Evolutionary conservation across 306 rosid species (phyloP).

Genomic region (Cajanus cajan): DNA sequence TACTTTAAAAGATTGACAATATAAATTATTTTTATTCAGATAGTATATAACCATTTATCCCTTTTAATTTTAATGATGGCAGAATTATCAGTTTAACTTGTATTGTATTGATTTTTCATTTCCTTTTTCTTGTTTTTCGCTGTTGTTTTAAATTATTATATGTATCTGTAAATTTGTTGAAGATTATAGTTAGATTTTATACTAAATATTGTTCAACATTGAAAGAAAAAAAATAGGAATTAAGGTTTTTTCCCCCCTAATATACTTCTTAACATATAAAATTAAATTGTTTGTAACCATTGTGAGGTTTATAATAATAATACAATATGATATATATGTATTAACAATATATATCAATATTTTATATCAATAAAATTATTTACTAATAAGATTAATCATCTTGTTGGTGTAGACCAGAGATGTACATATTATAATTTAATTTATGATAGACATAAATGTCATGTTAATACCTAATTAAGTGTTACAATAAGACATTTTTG

Average conservation of each 20-base stretch:
- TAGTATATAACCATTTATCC: too few species aligned
- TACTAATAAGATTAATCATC: background rate
- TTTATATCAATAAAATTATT: background rate
- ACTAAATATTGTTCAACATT: background rate
- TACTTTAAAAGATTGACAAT: too few species aligned
- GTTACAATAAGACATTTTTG: too few species aligned
- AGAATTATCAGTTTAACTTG: background rate
- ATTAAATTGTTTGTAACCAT: background rate
- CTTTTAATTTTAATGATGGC: background rate
- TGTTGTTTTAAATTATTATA: background rate
- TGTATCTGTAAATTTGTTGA: background rate
- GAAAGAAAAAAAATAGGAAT: too few species aligned
- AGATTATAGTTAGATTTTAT: background rate
- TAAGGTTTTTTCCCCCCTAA: too few species aligned
- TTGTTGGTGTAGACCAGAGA: background rate
- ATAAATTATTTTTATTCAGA: too few species aligned
- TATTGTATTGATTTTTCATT: background rate
- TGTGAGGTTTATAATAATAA: too few species aligned
- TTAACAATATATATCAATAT: background rate
- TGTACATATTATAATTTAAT: background rate
- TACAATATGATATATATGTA: too few species aligned
- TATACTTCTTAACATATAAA: too few species aligned
- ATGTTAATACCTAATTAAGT: background rate
- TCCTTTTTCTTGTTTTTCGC: background rate
- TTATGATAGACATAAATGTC: background rate